Base-by-base conservation (phyloP, 2,329 filamentous ascomycete genomes). In the Colletotrichum noveboracense region DNA sequence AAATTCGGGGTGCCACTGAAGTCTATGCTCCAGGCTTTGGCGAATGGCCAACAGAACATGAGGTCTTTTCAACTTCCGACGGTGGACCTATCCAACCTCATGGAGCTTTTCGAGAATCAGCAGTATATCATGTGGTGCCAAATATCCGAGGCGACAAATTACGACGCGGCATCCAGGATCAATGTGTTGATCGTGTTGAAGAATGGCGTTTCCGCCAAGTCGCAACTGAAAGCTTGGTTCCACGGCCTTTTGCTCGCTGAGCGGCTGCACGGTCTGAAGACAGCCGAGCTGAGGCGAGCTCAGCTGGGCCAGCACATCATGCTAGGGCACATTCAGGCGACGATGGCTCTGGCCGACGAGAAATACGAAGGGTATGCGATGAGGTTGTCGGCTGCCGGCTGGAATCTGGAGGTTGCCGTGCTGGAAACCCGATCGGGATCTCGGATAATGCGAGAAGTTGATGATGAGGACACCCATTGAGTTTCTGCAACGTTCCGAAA, bases 151-250 rank as follows among this genome's bases (percentile, higher is more conserved):
- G 13, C 32, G 28, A 0, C 24, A 12, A 21, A 36, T 6, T 13
- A 34, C 3, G 70, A 65, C 10, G 16, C 28, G 26, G n/a, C 62
- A 5, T 64, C 69, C 6, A 21, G 38, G 24, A 36, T 52, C 21
- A 73, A 65, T 34, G 70, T 76, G 13, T 7, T 74, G 16, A 21
- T 76, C 7, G 74, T 76, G 16, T n/a, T 76, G 32, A 76, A 76
- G 60, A 58, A 52, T 14, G 70, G 65, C 14, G 70, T 76, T 5
- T 60, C 74, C 24, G 55, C 70, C 3, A 62, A 16, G 48, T 73
- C 70, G 24, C 74, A 76, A 43, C 70, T 76, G 14, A 73, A 74
- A 60, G 74, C 74, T 26, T 76, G 74, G 74, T 76, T 76, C 18
- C 74, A 76, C 30, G 64, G 64, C 1, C 18, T 76, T 3, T 21